Base-by-base conservation (phyloP, 139 green algal genomes). In the Chlamydomonas schloesseri region DNA sequence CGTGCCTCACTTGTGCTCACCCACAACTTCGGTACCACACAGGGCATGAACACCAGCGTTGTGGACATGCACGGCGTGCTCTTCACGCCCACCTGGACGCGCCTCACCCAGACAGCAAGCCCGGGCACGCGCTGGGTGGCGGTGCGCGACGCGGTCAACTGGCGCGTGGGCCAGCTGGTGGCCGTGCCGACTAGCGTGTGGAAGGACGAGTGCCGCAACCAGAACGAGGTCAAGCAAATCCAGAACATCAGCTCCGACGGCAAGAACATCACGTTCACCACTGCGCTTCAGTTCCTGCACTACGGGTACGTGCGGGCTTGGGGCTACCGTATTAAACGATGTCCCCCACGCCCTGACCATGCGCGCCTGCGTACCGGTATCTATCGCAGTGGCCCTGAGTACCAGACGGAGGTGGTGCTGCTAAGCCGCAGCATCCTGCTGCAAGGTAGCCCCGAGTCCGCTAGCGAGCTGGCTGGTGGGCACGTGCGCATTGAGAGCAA, bases 61-160 rank as follows among this genome's bases (percentile, higher is more conserved):
- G 71, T 94, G 15, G 89, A 94, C 65, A 81, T 94, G 34, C 91
- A 94, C 36, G 91, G 91, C n/a, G 78, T 62, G 36, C 36, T 77
- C 26, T 94, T 81, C 86, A 81, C 69, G 24, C 91, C 91, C 65
- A 94, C 91, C 24, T 94, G 91, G 91, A 93, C 91, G 0, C 85
- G 91, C 37, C 89, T 94, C 34, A 73, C 84, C 0, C 31, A 71
- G 46, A 90, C 82, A 31, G 82, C 68, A 4, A 26, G 3, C 46
- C 21, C 71, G 33, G 81, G 73, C 13, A 26, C 68, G n/a, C 88
- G 73, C 74, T 67, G 17, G 14, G 26, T 90, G 18, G 26, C 18
- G 11, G 71, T 92, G 73, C 79, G 90, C 65, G 83, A 92, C 9
- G 15, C 87, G 0, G 88, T 90, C 26, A 75, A 73, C 55, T 94